Percentiles rank a stretch among this genome's conserved stretches.
These are phyloP conservation scores for Venturia carpophila DNA, from an alignment of 2,329 filamentous ascomycete species.

Conservation along the genomic window DNA sequence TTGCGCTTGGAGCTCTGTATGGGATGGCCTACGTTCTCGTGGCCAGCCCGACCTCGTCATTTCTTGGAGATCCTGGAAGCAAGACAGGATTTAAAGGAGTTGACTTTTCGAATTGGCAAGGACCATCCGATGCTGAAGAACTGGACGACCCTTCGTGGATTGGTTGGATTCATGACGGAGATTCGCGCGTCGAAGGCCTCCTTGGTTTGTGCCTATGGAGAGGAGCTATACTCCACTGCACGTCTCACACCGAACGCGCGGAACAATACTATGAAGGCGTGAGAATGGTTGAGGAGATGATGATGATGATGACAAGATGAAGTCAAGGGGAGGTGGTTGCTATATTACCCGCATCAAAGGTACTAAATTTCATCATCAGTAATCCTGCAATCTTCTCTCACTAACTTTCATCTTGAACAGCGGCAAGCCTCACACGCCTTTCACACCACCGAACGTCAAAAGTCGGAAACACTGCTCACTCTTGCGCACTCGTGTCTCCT, in stretches of 20 bases:
- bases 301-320: neutral
- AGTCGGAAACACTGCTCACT: neutral
- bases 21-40: neutral
- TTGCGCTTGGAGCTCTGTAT: neutral
- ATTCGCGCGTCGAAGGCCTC: neutral
- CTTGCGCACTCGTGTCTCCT: neutral
- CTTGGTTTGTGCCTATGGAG: neutral
- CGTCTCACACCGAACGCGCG: neutral
- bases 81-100: neutral
- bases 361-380: neutral
- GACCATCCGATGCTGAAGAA: neutral
- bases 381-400: neutral
- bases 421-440: neutral
- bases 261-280: neutral
- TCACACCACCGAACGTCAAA: neutral
- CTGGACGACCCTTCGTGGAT: neutral
- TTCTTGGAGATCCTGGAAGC: neutral
- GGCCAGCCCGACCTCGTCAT: neutral
- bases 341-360: neutral
- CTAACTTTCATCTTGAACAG: neutral
- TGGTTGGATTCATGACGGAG: neutral
- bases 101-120: neutral
- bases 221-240: neutral
- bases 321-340: neutral
- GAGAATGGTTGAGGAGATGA: neutral